A percentile compares a stretch with the other conserved stretches of the same genome.
Conservation (phyloP, 805 yeast genomes). For the Metschnikowia corniflorae region DNA sequence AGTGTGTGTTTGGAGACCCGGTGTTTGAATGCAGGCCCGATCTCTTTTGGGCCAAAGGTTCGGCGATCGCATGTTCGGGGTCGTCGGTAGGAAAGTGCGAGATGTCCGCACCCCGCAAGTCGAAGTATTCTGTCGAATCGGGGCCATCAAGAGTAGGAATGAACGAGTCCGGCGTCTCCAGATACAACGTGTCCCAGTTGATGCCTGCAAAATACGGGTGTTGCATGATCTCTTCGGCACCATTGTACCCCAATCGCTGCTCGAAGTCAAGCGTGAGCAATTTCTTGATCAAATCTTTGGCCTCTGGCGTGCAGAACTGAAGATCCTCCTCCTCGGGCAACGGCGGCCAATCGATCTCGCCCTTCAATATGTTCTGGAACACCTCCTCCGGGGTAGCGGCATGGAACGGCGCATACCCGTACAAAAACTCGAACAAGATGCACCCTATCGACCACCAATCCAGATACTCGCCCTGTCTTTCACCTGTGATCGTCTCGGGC, state of each 20-base stretch:
- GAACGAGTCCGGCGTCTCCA: slow-evolving; percentile 68
- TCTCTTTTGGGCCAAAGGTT: slow-evolving; percentile 49
- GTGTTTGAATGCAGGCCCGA: slow-evolving; percentile 26
- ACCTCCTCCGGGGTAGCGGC: slow-evolving; percentile 75
- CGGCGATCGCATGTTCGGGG: slow-evolving; percentile 15
- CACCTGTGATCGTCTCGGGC: slow-evolving; percentile 89
- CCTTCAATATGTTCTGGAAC: slow-evolving; percentile 72
- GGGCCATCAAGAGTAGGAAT: slow-evolving; percentile 78
- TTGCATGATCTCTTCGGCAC: slow-evolving; percentile 70
- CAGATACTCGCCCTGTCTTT: slow-evolving; percentile 76
- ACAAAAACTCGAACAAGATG: slow-evolving; percentile 83
- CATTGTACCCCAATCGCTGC: slow-evolving; percentile 71
- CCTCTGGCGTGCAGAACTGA: slow-evolving; percentile 56
- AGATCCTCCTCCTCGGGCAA: slow-evolving; percentile 51
- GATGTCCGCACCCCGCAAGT: slow-evolving; percentile 79
- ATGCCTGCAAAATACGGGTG: slow-evolving; percentile 76
- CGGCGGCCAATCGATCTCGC: slow-evolving; percentile 82
- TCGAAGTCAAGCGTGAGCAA: slow-evolving; percentile 63
- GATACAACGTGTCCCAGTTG: slow-evolving; percentile 71
- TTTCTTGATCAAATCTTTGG: slow-evolving; percentile 67
- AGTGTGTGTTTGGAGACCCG: slow-evolving; percentile 16
- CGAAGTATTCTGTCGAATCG: slow-evolving; percentile 88
- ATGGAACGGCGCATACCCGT: slow-evolving; percentile 95
- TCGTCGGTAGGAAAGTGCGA: slow-evolving; percentile 55
- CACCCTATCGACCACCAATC: slow-evolving; percentile 99